These are phyloP conservation scores for Blastomyces gilchristii DNA, from an alignment of 2,329 filamentous ascomycete genomes.

Conservation along the genomic window DNA sequence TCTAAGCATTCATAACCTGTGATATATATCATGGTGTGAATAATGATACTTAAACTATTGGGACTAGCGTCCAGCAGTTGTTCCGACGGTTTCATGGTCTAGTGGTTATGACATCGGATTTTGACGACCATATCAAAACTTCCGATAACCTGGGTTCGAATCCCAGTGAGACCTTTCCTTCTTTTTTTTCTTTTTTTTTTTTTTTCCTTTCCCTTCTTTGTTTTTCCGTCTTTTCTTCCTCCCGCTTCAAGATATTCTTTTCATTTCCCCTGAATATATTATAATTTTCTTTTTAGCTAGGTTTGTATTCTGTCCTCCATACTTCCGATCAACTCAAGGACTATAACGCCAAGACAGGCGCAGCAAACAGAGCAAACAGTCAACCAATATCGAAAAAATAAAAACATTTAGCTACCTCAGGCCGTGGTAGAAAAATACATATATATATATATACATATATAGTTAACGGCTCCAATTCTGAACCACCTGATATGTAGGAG, in stretches of 20 bases:
- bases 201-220: background rate
- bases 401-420: background rate
- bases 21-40: too few relatives aligned
- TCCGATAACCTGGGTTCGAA: constrained; percentile 7
- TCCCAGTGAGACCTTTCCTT: constrained; percentile 5
- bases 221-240: too few relatives aligned
- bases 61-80: background rate
- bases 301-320: too few relatives aligned
- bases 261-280: too few relatives aligned
- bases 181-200: background rate
- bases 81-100: constrained; percentile 5
- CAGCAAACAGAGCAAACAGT: constrained; percentile 1
- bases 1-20: too few relatives aligned
- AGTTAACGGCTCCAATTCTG: background rate
- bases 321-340: too few relatives aligned
- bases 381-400: background rate
- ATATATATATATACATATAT: too few relatives aligned
- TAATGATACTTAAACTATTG: background rate
- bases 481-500: background rate
- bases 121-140: constrained; percentile 2
- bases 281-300: too few relatives aligned
- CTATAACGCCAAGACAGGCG: background rate
- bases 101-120: constrained; percentile 7
- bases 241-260: too few relatives aligned
- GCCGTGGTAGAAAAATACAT: background rate